Evolutionary conservation across 352 stramenopile species (phyloP).

Genomic region (Globisporangium perplexum): DNA sequence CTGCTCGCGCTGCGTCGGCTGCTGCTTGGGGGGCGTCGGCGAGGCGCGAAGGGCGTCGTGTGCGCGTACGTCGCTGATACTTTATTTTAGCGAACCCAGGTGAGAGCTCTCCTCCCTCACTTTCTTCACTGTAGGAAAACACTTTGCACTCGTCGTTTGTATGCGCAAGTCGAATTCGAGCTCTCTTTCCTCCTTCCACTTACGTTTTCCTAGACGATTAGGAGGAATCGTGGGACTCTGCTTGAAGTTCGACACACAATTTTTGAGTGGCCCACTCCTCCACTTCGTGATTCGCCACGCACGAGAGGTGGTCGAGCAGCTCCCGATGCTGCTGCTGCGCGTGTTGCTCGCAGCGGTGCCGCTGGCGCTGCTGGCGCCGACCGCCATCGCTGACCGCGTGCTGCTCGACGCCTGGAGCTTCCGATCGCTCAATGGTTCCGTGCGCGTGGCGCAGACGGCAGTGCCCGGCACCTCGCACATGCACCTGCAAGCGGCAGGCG

Average conservation of each 20-base stretch:
- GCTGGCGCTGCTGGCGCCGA: slow-evolving; percentile 1
- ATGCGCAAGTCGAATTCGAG: not conserved
- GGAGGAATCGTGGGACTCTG: not conserved
- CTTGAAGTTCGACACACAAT: not conserved
- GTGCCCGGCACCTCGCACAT: slow-evolving; percentile 70
- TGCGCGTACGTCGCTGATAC: not conserved
- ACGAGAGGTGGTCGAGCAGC: not conserved
- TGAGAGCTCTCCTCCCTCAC: not conserved
- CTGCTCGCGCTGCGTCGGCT: not conserved
- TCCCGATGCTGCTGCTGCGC: not conserved
- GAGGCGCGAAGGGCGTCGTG: too few species aligned
- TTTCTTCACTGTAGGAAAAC: not conserved
- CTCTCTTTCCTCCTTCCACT: not conserved
- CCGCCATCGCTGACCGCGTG: slow-evolving; percentile 13
- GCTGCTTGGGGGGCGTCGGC: not conserved
- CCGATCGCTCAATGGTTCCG: slow-evolving; percentile 44
- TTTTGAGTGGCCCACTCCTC: not conserved
- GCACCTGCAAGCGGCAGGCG: slow-evolving; percentile 51
- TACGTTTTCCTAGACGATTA: not conserved
- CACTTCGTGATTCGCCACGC: not conserved
- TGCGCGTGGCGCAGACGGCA: slow-evolving; percentile 37
- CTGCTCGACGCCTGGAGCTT: slow-evolving; percentile 47
- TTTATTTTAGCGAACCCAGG: not conserved
- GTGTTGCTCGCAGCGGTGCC: not conserved
- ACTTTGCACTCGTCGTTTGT: not conserved